Base-by-base conservation (phyloP, 208 protist species). In the Herpetomonas tarakana region DNA sequence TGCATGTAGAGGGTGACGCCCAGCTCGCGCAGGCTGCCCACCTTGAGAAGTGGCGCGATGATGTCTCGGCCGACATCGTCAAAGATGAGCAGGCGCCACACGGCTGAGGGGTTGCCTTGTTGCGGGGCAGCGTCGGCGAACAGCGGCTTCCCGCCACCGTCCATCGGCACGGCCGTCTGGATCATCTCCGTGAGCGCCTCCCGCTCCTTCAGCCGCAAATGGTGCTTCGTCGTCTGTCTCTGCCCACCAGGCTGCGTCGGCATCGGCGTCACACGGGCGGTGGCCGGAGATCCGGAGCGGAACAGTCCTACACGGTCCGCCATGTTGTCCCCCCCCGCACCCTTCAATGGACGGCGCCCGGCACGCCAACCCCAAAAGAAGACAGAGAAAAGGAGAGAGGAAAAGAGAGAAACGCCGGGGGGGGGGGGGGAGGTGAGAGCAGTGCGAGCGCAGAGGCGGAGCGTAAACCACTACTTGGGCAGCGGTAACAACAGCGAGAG, bases 1-100 rank as follows among this genome's bases (percentile, higher is more conserved):
- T 91, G 83, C 82, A 96, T 75, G 58, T 94, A 89, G 11, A 97
- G 67, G 0, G 92, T 97, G 16, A 97, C 74, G n/a, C 92, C 92
- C 7, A 95, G 61, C 56, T 93, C 83, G 4, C 89, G 76, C 30
- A 97, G 76, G 59, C 91, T 84, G 4, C 79, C 83, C 11, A 96
- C 89, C 47, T 89, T 89, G 39, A 97, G 71, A 16, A 97, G 72
- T 12, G 92, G 92, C 0, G 92, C 88, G 45, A 97, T 93, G 56
- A 97, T 82, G 68, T 93, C 88, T 14, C 85, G 81, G 27, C 85
- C 86, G 58, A 82, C 70, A 58, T 91, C 79, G 74, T 97, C 92
- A 65, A 91, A 96, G 53, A 97, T 83, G 49, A 97, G 84, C 54
- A 97, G 75, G 26, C 85, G 76, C 88, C 90, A 96, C 45, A 76